These are phyloP conservation scores for Talaromyces proteolyticus DNA, from an alignment of 495 filamentous ascomycete genomes.

Conservation along the genomic window DNA sequence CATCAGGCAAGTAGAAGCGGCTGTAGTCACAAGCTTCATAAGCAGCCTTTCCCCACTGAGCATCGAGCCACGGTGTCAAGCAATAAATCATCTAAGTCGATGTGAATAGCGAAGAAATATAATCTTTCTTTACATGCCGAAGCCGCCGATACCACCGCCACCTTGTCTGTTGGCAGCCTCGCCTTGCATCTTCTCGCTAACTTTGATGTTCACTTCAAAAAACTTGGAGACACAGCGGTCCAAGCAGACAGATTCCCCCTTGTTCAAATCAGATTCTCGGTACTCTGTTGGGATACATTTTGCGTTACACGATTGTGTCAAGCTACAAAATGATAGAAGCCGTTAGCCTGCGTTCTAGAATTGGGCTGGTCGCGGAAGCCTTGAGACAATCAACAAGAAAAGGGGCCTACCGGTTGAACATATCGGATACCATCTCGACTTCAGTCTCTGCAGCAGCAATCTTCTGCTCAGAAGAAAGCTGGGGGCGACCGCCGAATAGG, in stretches of 20 bases:
- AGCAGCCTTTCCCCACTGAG: no score
- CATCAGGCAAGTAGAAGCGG: not conserved
- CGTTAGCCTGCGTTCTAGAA: not conserved
- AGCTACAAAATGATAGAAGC: slow-evolving; percentile 39
- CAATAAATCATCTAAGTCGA: no score
- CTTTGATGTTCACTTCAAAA: slow-evolving; percentile 96
- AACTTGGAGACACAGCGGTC: slow-evolving; percentile 96
- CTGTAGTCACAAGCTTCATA: no score
- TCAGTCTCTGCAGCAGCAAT: slow-evolving; percentile 91
- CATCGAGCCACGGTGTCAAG: no score
- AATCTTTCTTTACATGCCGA: slow-evolving; percentile 44
- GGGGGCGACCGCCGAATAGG: slow-evolving; percentile 78
- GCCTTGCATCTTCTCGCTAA: slow-evolving; percentile 74
- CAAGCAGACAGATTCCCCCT: slow-evolving; percentile 95
- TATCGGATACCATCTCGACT: slow-evolving; percentile 86
- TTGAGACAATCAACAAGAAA: not conserved
- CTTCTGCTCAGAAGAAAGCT: slow-evolving; percentile 91
- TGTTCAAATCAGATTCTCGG: slow-evolving; percentile 92
- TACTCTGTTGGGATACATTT: slow-evolving; percentile 91
- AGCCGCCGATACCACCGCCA: slow-evolving; percentile 30
- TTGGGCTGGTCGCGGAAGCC: not conserved
- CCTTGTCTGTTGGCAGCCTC: slow-evolving; percentile 49
- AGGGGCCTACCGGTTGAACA: slow-evolving; percentile 78
- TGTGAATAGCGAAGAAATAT: not conserved
- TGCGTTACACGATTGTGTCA: slow-evolving; percentile 79